phyloP scores from a whole-genome alignment of 108 stramenopile species.

The Epipyxis sp. region DNA sequence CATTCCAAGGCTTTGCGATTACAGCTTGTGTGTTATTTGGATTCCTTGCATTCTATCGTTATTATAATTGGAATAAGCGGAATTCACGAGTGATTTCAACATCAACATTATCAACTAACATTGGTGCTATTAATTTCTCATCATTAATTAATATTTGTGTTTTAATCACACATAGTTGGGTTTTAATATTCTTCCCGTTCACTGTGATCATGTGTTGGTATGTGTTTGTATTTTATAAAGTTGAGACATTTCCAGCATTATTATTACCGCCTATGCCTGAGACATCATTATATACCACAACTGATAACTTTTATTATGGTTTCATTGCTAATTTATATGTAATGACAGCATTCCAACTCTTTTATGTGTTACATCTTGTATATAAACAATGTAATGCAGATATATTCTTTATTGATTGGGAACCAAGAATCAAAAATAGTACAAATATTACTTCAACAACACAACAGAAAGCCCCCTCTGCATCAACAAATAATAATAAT shows the following conservation, averaged over 20 bases:
- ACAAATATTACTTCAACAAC: not conserved
- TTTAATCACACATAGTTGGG: conserved; percentile 41
- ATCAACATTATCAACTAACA: not conserved
- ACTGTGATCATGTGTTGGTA: conserved; percentile 3
- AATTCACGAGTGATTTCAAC: not conserved
- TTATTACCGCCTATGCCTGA: conserved; percentile 60
- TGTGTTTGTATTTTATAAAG: conserved; percentile 70
- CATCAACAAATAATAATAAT: not conserved
- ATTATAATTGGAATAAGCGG: conserved; percentile 36
- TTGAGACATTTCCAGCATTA: conserved; percentile 63
- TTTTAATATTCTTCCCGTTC: conserved; percentile 32
- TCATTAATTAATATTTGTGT: conserved; percentile 17
- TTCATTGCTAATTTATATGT: conserved; percentile 49
- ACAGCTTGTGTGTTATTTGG: not conserved
- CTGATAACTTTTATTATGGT: conserved; percentile 45
- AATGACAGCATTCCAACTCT: conserved; percentile 61
- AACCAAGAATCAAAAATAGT: conserved; percentile 42
- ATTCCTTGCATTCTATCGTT: not conserved
- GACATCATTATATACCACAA: conserved; percentile 45
- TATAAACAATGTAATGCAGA: conserved; percentile 57
- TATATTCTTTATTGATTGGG: conserved; percentile 75
- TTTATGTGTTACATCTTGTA: conserved; percentile 49
- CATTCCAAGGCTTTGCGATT: not conserved
- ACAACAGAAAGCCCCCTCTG: not conserved
- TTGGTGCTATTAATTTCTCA: not conserved